Evolutionary conservation across 176 grass and related monocot genomes (phyloP).

Genomic region (Aegilops speltoides): DNA sequence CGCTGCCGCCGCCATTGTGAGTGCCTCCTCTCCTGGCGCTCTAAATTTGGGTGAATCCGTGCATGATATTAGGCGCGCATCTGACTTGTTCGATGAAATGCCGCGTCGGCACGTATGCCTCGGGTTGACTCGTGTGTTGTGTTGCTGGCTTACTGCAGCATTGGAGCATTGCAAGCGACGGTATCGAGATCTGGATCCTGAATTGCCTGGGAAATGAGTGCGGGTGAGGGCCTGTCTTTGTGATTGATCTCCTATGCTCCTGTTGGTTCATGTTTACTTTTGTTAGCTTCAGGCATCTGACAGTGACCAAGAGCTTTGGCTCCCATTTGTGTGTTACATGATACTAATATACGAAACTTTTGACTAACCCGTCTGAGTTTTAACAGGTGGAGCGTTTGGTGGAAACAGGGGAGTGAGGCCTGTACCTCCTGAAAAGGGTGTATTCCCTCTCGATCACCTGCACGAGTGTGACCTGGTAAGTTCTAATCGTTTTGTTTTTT

Average conservation of each 20-base stretch:
- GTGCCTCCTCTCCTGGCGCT: neutral
- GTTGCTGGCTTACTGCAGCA: neutral
- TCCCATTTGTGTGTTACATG: neutral
- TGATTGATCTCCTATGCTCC: neutral
- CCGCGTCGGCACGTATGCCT: neutral
- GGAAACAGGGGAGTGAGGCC: constrained; percentile 81
- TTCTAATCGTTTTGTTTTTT: neutral
- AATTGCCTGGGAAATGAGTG: constrained; percentile 35
- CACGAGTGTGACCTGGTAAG: constrained; percentile 85
- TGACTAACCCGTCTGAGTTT: constrained; percentile 20
- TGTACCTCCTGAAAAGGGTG: constrained; percentile 92
- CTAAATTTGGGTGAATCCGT: neutral
- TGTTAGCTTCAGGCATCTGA: neutral
- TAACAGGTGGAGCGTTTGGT: constrained; percentile 83
- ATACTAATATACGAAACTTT: neutral
- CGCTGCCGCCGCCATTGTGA: neutral
- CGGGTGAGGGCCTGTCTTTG: constrained; percentile 24
- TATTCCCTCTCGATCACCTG: constrained; percentile 87
- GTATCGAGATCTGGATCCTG: neutral
- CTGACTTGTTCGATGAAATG: constrained; percentile 9
- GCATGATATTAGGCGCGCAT: neutral
- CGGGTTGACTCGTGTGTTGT: neutral
- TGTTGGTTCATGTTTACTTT: neutral
- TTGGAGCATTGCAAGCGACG: neutral
- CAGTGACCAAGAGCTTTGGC: neutral